Base-by-base conservation (phyloP, 352 stramenopile species). In the Pythium grandisporangium region DNA sequence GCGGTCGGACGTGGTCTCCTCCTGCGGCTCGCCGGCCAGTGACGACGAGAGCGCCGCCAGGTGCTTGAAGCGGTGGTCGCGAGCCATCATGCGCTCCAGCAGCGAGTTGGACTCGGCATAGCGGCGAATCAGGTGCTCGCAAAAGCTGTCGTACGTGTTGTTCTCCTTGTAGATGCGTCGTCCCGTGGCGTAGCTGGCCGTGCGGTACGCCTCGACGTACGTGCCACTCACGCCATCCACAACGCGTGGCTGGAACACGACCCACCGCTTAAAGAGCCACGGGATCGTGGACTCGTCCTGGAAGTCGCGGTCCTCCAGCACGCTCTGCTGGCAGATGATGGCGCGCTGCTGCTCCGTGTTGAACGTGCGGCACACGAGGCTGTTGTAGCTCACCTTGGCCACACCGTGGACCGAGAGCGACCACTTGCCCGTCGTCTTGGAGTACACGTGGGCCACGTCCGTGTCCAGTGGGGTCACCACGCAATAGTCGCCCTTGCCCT, bases 71-170 rank as follows among this genome's bases (percentile, higher is more conserved):
- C 79, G 69, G 23, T 66, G 59, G 40, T 92, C 79, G 17, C 68
- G 70, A 20, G 79, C 79, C 75, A 92, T 89, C 74, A 85, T 89
- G 20, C 70, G 58, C 51, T 92, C 79, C 27, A 92, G 54, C 33
- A 92, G 57, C 43, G 70, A 65, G 47, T 92, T 92, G 7, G 71
- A 88, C 60, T 92, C 79, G 33, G 79, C 75, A 42, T 92, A 92
- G 27, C 79, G 73, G 40, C 79, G 73, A 58, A 92, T 92, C 39
- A 92, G 45, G 58, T 92, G 79, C 54, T 92, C 79, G 53, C 79
- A 92, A 49, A 92, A 92, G 53, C 76, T 89, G 58, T 92, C 79
- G 65, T 92, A 92, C 54, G 73, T 86, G 52, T 89, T 89, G 64
- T 88, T 78, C 35, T 88, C 79, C 58, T 88, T 89, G 72, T 92